A percentile compares a stretch with the other conserved stretches of the same genome.
Conservation (phyloP, 2,329 filamentous ascomycete species). For the Hymenoscyphus scutula region DNA sequence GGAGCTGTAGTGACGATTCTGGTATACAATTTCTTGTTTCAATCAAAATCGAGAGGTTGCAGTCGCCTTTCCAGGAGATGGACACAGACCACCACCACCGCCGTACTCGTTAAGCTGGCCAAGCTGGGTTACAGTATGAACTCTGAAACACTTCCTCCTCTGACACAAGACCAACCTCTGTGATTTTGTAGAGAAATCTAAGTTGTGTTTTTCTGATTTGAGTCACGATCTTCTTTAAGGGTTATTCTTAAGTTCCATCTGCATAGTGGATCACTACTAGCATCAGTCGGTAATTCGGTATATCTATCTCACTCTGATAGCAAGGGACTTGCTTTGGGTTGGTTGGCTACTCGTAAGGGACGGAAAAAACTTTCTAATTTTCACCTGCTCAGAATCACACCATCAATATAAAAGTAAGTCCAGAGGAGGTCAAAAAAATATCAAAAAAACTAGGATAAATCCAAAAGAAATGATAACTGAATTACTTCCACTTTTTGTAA, state of each 20-base stretch:
- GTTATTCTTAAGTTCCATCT: no score
- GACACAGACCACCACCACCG: neutral
- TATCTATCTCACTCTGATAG: neutral
- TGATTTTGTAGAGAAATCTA: no score
- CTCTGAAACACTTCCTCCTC: slow-evolving; percentile 1
- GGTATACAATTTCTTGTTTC: neutral
- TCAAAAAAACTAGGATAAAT: no score
- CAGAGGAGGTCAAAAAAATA: no score
- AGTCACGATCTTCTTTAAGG: no score
- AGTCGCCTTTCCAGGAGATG: neutral
- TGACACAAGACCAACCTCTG: neutral
- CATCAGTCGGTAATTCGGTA: neutral
- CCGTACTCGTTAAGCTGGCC: neutral
- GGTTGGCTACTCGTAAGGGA: neutral
- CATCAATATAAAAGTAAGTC: no score
- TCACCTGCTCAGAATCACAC: no score
- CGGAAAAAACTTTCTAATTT: no score
- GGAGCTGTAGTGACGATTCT: neutral
- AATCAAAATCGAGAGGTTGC: neutral
- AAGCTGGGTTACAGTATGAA: neutral
- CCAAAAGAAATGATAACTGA: no score
- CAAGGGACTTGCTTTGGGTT: neutral
- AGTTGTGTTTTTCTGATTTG: no score
- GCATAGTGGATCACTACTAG: neutral
- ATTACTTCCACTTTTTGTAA: no score